These are phyloP conservation scores for Termitomyces sp. DNA, from an alignment of 768 basidiomycete genomes.

Conservation along the genomic window DNA sequence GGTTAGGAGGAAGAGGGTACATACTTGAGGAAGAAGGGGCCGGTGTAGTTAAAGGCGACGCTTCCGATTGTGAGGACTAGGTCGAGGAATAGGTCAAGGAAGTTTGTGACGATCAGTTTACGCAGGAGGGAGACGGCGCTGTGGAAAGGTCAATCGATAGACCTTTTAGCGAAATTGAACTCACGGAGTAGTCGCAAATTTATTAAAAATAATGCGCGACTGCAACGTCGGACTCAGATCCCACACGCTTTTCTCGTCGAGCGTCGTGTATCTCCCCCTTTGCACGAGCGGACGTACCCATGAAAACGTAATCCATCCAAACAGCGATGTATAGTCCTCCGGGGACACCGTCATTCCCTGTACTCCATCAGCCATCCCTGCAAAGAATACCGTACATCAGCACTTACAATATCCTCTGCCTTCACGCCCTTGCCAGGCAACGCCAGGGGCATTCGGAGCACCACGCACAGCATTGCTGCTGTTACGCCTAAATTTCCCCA, in stretches of 20 bases:
- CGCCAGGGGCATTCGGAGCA: conserved; percentile 58
- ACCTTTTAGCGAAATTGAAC: not conserved
- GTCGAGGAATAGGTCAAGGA: conserved; percentile 50
- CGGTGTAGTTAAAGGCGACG: conserved; percentile 71
- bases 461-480: conserved; percentile 34
- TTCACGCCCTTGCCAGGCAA: conserved; percentile 52
- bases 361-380: not conserved
- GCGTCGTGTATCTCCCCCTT: conserved; percentile 44
- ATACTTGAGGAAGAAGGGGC: conserved; percentile 77
- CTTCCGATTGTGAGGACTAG: conserved; percentile 60
- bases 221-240: conserved; percentile 60
- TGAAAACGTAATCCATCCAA: conserved; percentile 64
- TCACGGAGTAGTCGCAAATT: conserved; percentile 33
- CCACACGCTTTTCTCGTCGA: conserved; percentile 73
- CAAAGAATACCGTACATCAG: not conserved
- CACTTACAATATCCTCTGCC: conserved; percentile 55
- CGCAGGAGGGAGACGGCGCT: conserved; percentile 30
- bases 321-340: conserved; percentile 72
- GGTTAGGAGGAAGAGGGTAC: not conserved
- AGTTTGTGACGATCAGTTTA: conserved; percentile 39
- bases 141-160: not conserved
- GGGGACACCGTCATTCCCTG: conserved; percentile 55
- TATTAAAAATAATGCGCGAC: conserved; percentile 57
- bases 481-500: conserved; percentile 40
- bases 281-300: conserved; percentile 67